Conservation (phyloP, 495 filamentous ascomycete genomes). For the Neurospora sp. region DNA sequence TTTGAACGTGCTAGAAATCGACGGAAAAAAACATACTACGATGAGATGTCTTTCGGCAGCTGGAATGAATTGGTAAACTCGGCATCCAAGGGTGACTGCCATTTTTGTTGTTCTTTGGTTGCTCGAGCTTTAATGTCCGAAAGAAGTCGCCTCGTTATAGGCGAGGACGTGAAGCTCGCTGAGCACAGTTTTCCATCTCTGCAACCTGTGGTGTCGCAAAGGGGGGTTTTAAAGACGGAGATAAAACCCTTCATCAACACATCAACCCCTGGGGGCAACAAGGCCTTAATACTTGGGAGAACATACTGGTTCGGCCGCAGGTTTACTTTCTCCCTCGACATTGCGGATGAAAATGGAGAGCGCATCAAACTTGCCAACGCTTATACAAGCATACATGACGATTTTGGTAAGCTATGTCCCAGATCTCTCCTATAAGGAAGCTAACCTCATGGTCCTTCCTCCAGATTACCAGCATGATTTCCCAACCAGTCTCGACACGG, state of each 20-base stretch:
- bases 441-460: background rate
- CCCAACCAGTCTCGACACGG: background rate
- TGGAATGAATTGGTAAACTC: background rate
- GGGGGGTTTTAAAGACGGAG: accelerated
- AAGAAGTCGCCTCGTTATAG: accelerated
- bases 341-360: too few relatives aligned
- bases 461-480: background rate
- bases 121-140: background rate
- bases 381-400: too few relatives aligned
- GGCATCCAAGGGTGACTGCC: background rate
- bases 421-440: background rate
- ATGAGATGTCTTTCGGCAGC: background rate
- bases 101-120: background rate
- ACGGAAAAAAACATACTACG: too few relatives aligned
- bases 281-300: background rate
- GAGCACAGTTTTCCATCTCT: background rate
- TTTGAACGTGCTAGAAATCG: too few relatives aligned
- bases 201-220: background rate
- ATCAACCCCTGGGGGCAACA: background rate
- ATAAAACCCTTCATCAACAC: background rate
- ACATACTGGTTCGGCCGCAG: too few relatives aligned
- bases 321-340: too few relatives aligned
- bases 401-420: background rate
- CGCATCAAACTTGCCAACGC: too few relatives aligned
- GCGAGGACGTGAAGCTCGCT: background rate